phyloP scores from a whole-genome alignment of 2,329 filamentous ascomycete species.

The Aspergillus persii region DNA sequence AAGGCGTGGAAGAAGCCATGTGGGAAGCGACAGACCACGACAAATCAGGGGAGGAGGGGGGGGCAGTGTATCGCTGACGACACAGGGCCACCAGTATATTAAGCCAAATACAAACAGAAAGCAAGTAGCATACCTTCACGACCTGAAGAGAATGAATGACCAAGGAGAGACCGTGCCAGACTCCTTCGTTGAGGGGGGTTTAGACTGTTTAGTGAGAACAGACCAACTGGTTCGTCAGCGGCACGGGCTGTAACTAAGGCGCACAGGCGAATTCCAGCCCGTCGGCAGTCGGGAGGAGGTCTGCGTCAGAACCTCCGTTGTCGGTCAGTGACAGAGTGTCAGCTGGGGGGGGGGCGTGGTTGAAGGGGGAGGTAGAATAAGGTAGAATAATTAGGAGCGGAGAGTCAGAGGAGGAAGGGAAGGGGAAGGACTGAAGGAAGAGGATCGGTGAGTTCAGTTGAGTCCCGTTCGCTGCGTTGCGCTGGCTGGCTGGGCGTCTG shows the following conservation, averaged over 20 bases:
- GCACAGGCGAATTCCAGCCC: conserved; percentile 18
- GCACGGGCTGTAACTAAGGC: conserved; percentile 8
- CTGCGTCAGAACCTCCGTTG: neutral
- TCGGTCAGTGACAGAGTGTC: conserved; percentile 19
- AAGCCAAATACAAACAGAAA: neutral
- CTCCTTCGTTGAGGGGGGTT: conserved; percentile 12
- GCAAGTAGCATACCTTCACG: conserved; percentile 30
- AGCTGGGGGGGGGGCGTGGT: conserved; percentile 8
- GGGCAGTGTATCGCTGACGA: neutral
- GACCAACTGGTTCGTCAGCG: conserved; percentile 17
- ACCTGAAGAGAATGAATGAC: conserved; percentile 31
- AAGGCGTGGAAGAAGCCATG: neutral
- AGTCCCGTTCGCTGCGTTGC: conserved; percentile 8
- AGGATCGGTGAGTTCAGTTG: conserved; percentile 18
- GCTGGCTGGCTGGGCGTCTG: conserved; percentile 22
- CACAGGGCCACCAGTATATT: neutral
- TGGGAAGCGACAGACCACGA: neutral
- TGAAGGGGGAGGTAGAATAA: neutral
- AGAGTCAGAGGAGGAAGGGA: conserved; percentile 10
- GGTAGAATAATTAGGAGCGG: neutral
- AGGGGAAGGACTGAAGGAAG: neutral
- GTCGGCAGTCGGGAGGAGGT: conserved; percentile 16
- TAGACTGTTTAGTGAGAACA: conserved; percentile 4
- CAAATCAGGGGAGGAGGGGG: neutral
- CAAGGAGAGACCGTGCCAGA: conserved; percentile 16